Evolutionary conservation across 164 flowering plant genomes (phyloP).

Genomic region (Sedum album): DNA sequence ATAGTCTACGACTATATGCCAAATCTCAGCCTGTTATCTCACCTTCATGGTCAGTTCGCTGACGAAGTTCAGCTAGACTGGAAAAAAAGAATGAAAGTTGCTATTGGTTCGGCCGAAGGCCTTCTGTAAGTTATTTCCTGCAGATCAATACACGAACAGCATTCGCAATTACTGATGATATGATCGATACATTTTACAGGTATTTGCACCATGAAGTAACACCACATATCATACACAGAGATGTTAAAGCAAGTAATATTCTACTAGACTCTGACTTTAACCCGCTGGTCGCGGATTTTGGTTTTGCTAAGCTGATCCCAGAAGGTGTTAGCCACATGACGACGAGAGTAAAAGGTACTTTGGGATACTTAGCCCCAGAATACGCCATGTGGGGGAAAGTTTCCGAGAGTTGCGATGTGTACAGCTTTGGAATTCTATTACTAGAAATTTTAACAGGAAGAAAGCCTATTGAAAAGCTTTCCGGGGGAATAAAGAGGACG

Average conservation of each 20-base stretch:
- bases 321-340: neutral
- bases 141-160: no score
- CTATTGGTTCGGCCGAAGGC: neutral
- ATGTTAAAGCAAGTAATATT: neutral
- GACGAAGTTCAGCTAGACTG: neutral
- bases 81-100: neutral
- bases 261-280: neutral
- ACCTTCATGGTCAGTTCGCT: neutral
- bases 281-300: neutral
- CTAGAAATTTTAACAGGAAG: neutral
- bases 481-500: neutral
- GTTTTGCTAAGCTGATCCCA: neutral
- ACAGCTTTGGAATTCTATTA: neutral
- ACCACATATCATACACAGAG: neutral
- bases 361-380: neutral
- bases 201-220: neutral
- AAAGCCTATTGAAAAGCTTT: neutral
- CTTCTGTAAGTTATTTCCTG: neutral
- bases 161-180: no score
- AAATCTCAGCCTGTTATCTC: neutral
- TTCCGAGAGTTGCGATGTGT: neutral
- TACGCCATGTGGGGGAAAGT: neutral
- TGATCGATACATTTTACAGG: no score
- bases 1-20: neutral
- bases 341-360: neutral